These are phyloP conservation scores for Ilyonectria destructans DNA, from an alignment of 2,329 filamentous ascomycete species.

Conservation along the genomic window DNA sequence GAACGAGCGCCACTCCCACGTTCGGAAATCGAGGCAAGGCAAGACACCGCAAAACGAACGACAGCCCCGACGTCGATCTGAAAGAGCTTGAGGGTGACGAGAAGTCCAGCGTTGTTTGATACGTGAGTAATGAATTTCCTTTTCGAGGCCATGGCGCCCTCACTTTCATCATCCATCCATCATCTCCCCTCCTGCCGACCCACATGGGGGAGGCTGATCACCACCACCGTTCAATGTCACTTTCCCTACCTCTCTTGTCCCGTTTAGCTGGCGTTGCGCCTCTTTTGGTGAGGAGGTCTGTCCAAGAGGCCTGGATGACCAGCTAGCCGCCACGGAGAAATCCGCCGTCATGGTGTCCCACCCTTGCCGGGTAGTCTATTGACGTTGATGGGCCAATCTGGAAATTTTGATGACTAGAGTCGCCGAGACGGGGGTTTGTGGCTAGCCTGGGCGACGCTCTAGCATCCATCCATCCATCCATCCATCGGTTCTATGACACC, in stretches of 20 bases:
- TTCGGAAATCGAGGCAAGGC: constrained; percentile 19
- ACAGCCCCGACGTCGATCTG: neutral
- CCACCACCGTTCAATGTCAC: constrained; percentile 1
- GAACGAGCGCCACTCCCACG: constrained; percentile 30
- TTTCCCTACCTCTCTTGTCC: constrained; percentile 7
- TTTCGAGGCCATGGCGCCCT: neutral
- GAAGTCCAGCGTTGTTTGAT: neutral
- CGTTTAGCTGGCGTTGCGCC: constrained; percentile 26
- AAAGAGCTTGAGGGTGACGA: too few species aligned
- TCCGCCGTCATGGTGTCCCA: constrained; percentile 39
- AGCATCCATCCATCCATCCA: constrained; percentile 9
- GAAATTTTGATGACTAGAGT: constrained; percentile 16
- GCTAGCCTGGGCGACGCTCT: constrained; percentile 8
- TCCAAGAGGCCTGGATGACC: constrained; percentile 24
- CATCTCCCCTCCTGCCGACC: constrained; percentile 2
- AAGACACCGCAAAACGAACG: constrained; percentile 11
- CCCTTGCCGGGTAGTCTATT: constrained; percentile 29
- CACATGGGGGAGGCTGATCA: constrained; percentile 22
- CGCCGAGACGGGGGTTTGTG: constrained; percentile 17
- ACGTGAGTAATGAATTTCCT: constrained; percentile 14
- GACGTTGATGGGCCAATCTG: constrained; percentile 30
- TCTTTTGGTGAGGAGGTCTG: constrained; percentile 26
- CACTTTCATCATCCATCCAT: neutral
- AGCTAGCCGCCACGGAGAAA: constrained; percentile 27
- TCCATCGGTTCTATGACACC: neutral